A percentile compares a stretch with the other conserved stretches of the same genome.
These are phyloP conservation scores for Lactarius deliciosus DNA, from an alignment of 768 basidiomycete species.

Conservation along the genomic window DNA sequence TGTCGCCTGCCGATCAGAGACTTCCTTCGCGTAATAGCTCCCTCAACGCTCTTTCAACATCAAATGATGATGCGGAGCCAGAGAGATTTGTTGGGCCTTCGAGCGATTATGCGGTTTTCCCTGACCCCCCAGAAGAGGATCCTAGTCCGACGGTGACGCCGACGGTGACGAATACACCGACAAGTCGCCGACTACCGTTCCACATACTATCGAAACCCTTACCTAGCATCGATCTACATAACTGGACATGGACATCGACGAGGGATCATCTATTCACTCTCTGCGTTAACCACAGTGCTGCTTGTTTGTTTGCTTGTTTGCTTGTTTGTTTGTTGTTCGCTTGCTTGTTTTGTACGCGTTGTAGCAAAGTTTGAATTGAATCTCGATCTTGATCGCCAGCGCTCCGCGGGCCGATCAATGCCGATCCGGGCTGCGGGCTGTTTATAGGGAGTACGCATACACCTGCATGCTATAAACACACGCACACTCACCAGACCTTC, in stretches of 20 bases:
- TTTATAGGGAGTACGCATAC: not conserved
- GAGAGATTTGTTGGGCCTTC: conserved; percentile 64
- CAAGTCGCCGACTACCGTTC: conserved; percentile 50
- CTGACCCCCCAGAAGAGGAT: conserved; percentile 57
- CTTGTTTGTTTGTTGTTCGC: conserved; percentile 7
- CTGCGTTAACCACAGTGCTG: conserved; percentile 30
- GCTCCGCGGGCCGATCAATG: conserved; percentile 4
- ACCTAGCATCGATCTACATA: conserved; percentile 37
- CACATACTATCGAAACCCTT: conserved; percentile 60
- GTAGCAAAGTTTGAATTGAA: conserved; percentile 3
- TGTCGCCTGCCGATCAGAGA: conserved; percentile 47
- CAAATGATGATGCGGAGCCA: conserved; percentile 44
- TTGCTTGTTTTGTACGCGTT: conserved; percentile 5
- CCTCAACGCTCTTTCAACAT: conserved; percentile 41
- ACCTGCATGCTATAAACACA: not conserved
- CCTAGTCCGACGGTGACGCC: conserved; percentile 32
- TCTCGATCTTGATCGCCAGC: not conserved
- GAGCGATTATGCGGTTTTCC: conserved; percentile 68
- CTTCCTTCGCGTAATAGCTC: conserved; percentile 55
- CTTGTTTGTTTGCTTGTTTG: conserved; percentile 9
- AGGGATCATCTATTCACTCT: conserved; percentile 42
- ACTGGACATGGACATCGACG: conserved; percentile 41
- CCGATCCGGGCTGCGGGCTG: not conserved
- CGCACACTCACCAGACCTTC: not conserved
- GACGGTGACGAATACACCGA: conserved; percentile 26